These are phyloP conservation scores for Rhynchosporium graminicola DNA, from an alignment of 2,329 filamentous ascomycete genomes.

Conservation along the genomic window DNA sequence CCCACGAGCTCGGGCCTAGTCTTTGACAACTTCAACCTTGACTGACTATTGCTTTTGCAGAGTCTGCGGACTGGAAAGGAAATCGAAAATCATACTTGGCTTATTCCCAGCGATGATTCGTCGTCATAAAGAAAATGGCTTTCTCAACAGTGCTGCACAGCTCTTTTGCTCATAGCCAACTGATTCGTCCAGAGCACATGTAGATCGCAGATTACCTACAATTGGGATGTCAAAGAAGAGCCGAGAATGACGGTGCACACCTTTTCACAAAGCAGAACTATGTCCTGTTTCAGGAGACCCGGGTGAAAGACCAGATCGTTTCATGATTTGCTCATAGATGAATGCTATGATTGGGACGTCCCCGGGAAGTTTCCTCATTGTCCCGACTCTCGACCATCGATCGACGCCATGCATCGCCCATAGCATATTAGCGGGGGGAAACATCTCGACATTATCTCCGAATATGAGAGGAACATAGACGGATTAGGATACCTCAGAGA, in stretches of 20 bases:
- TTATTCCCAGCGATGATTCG: neutral
- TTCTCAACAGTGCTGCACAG: neutral
- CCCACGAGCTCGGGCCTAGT: conserved; percentile 9
- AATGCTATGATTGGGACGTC: neutral
- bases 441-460: neutral
- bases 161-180: neutral
- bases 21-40: neutral
- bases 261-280: neutral
- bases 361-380: neutral
- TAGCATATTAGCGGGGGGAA: neutral
- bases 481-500: neutral
- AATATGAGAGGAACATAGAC: conserved; percentile 2
- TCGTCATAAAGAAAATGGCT: neutral
- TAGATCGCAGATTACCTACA: neutral
- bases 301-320: neutral
- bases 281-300: conserved; percentile 4
- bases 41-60: neutral
- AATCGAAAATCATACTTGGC: neutral
- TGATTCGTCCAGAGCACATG: conserved; percentile 2
- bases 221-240: neutral
- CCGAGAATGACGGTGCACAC: conserved; percentile 1
- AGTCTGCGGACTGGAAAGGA: neutral
- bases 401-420: neutral
- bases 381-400: neutral
- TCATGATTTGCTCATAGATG: conserved; percentile 1